Conservation (phyloP, 2,329 filamentous ascomycete species). For the Trichoderma atrobrunneum region DNA sequence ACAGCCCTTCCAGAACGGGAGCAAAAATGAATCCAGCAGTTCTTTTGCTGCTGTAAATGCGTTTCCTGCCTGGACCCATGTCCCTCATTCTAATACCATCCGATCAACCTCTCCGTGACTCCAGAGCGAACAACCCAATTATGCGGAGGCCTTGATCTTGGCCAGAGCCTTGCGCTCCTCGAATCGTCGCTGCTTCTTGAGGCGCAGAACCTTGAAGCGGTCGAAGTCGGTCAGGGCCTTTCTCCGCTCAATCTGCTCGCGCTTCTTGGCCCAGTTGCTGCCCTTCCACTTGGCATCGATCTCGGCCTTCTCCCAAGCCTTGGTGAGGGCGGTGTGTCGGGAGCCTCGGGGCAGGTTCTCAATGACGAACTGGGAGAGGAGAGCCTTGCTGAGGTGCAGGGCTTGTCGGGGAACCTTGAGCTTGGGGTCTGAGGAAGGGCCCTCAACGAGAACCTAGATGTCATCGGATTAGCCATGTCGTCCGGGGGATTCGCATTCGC, state of each 20-base stretch:
- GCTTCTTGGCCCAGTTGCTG: constrained; percentile 93
- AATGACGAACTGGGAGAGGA: constrained; percentile 87
- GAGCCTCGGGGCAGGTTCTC: constrained; percentile 80
- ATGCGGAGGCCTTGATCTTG: constrained; percentile 83
- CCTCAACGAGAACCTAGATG: constrained; percentile 86
- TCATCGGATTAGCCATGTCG: constrained; percentile 26
- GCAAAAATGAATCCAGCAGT: constrained; percentile 59
- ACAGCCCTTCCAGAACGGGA: constrained; percentile 59
- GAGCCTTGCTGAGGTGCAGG: constrained; percentile 74
- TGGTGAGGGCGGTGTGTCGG: constrained; percentile 79
- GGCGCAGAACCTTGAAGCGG: constrained; percentile 98
- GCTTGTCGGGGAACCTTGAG: constrained; percentile 83
- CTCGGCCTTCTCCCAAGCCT: constrained; percentile 84
- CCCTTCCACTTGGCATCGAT: constrained; percentile 92
- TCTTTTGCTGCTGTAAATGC: constrained; percentile 42
- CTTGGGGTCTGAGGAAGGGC: constrained; percentile 78
- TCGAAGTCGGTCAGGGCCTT: constrained; percentile 96
- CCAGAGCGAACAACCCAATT: constrained; percentile 40
- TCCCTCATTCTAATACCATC: constrained; percentile 39
- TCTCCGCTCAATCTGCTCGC: constrained; percentile 79
- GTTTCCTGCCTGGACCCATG: constrained; percentile 37
- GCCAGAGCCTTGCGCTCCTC: constrained; percentile 95
- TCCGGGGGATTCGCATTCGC: constrained; percentile 14
- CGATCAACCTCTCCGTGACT: constrained; percentile 33
- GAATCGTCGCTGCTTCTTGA: constrained; percentile 99